Base-by-base conservation (phyloP, 768 basidiomycete genomes). In the Tricholoma sp. region DNA sequence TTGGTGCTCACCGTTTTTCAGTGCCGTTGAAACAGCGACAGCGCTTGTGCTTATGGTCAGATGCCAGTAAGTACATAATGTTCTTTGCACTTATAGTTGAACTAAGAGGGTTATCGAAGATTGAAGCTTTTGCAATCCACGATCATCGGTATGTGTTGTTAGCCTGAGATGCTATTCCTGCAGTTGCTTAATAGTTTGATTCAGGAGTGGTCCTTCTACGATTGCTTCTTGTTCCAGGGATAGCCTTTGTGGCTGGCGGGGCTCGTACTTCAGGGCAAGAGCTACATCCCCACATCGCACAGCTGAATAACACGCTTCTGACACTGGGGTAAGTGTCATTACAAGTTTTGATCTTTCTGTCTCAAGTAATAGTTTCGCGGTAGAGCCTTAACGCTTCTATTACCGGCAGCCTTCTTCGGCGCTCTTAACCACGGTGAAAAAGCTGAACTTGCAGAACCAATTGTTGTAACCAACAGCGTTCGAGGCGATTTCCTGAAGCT, bases 201-300 rank as follows among this genome's bases (percentile, higher is more conserved):
- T 6, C 24, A 83, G 85, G 88, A 20, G 86, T 89, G 9, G 76
- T 88, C 7, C 68, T 91, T 18, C 74, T 91, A 13, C 88, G 88
- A 63, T 74, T 89, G 1, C 74, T 91, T 1, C 80, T 91, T 28
- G 75, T 89, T 51, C 88, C 88, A 0, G 88, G 88, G 4, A 74
- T 77, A 2, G 74, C 86, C 0, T 89, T 89, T 66, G 72, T 88
- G 9, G 78, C 78, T 3, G 87, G 86, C 32, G 88, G 87, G 45
- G 81, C 80, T 15, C 76, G 79, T n/a, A 72, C 88, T 17, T 72
- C 80, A 61, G 76, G 85, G 44, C 88, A 91, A 66, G 77, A 85
- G 49, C 71, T 89, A 6, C 81, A 86, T 62, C 84, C 84, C 1
- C 82, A 84, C 60, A 63, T 80, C n/a, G 81, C 82, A 0, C 75